Percentiles rank a stretch among this genome's conserved stretches.
Conservation (phyloP, 192 early-diverging fungal genomes). For the Rhizoclosmatium globosum region DNA sequence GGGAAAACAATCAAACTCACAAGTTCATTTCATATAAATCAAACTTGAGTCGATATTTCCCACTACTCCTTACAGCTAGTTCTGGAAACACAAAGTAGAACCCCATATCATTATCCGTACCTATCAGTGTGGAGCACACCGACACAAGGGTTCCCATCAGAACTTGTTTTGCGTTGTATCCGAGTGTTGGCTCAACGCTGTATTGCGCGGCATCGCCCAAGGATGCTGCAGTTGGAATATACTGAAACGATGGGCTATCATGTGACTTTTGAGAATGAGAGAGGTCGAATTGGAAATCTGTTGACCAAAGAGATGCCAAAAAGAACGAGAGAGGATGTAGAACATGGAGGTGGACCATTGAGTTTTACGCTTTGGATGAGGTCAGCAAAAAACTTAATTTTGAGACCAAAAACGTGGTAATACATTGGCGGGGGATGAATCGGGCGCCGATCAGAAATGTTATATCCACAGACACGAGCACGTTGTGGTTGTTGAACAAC, state of each 20-base stretch:
- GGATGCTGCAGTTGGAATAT: background rate
- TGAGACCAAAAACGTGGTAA: no score
- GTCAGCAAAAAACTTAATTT: no score
- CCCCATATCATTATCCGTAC: constrained; percentile 33
- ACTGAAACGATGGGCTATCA: background rate
- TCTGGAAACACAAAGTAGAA: constrained; percentile 54
- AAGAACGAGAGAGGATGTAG: no score
- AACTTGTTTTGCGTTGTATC: constrained; percentile 40
- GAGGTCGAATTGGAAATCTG: background rate
- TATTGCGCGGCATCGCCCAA: no score
- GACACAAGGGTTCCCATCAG: constrained; percentile 46
- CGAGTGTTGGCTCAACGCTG: background rate
- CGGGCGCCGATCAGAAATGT: constrained; percentile 25
- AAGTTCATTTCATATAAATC: constrained; percentile 52
- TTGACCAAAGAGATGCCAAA: no score
- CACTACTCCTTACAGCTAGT: constrained; percentile 40
- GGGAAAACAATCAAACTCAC: no score
- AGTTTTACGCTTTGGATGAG: no score
- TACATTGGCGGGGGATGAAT: constrained; percentile 39
- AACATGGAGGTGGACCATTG: no score
- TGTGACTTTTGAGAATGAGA: background rate
- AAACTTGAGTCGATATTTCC: constrained; percentile 49
- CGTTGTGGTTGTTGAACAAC: constrained; percentile 32
- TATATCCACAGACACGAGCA: constrained; percentile 24
- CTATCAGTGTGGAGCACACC: constrained; percentile 40